phyloP scores from a whole-genome alignment of 306 rosid genomes.

The Acacia melanoxylon region DNA sequence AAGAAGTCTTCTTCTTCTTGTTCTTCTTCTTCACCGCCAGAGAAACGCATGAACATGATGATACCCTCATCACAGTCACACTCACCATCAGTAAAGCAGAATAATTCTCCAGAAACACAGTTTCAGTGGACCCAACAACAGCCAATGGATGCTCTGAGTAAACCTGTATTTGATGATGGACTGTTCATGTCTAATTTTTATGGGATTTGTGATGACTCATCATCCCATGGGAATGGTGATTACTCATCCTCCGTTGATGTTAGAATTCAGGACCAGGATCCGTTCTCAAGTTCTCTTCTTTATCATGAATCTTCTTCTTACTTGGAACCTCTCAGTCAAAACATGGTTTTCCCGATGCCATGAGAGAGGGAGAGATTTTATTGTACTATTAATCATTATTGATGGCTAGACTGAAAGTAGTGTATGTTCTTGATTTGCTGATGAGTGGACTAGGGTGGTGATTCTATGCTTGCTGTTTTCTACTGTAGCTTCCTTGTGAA shows the following conservation, averaged over 20 bases:
- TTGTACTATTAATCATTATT: slow-evolving; percentile 20
- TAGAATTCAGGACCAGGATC: neutral
- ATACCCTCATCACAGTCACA: neutral
- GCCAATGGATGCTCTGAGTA: neutral
- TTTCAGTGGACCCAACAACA: slow-evolving; percentile 5
- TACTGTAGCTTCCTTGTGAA: slow-evolving; percentile 54
- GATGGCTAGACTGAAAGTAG: slow-evolving; percentile 33
- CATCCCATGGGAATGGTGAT: neutral
- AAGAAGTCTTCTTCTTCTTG: slow-evolving; percentile 28
- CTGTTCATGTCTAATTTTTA: neutral
- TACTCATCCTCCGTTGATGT: neutral
- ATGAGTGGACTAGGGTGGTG: slow-evolving; percentile 30
- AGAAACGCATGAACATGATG: neutral
- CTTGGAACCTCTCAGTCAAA: neutral
- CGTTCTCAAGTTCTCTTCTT: neutral
- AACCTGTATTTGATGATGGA: neutral
- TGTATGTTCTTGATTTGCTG: slow-evolving; percentile 29
- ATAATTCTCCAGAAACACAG: neutral
- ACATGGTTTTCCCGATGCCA: neutral
- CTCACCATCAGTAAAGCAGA: neutral
- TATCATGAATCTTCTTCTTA: slow-evolving; percentile 9
- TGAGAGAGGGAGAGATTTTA: neutral
- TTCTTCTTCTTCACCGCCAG: neutral
- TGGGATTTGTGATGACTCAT: neutral
- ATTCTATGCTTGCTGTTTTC: slow-evolving; percentile 33